Evolutionary conservation across 768 basidiomycete species (phyloP).

Genomic region (Tremella yokohamensis): DNA sequence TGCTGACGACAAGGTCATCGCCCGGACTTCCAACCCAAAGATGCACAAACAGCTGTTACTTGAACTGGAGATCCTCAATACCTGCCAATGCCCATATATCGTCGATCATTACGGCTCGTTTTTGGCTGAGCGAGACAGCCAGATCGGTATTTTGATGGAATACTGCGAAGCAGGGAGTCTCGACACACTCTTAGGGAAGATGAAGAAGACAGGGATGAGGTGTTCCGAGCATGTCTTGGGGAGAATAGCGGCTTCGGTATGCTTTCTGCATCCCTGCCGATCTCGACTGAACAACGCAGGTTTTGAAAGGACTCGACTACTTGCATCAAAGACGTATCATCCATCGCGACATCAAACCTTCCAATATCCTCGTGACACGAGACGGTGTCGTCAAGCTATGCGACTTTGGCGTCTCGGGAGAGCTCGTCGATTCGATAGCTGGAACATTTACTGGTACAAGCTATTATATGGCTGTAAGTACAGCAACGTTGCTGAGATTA

Average conservation of each 20-base stretch:
- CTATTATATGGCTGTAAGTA: constrained; percentile 53
- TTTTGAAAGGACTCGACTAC: constrained; percentile 49
- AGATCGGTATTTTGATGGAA: constrained; percentile 52
- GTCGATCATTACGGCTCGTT: constrained; percentile 52
- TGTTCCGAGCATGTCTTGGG: constrained; percentile 51
- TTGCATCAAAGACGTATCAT: constrained; percentile 51
- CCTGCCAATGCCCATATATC: constrained; percentile 50
- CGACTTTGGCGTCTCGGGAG: constrained; percentile 53
- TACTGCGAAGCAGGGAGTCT: constrained; percentile 51
- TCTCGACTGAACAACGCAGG: constrained; percentile 14
- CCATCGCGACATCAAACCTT: constrained; percentile 53
- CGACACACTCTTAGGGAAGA: constrained; percentile 43
- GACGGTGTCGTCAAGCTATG: constrained; percentile 51
- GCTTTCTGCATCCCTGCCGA: constrained; percentile 1
- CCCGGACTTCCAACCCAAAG: constrained; percentile 49
- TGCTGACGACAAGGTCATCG: constrained; percentile 44
- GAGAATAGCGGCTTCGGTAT: constrained; percentile 47
- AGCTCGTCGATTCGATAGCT: constrained; percentile 49
- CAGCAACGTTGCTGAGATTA: not conserved
- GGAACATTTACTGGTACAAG: constrained; percentile 52
- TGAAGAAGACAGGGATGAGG: constrained; percentile 41
- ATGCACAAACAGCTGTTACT: constrained; percentile 52
- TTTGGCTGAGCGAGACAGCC: constrained; percentile 47
- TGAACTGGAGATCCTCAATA: constrained; percentile 50
- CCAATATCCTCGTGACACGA: constrained; percentile 50